A percentile compares a stretch with the other conserved stretches of the same genome.
phyloP scores from a whole-genome alignment of 805 yeast species.

The Myxozyma vanderwaltii region DNA sequence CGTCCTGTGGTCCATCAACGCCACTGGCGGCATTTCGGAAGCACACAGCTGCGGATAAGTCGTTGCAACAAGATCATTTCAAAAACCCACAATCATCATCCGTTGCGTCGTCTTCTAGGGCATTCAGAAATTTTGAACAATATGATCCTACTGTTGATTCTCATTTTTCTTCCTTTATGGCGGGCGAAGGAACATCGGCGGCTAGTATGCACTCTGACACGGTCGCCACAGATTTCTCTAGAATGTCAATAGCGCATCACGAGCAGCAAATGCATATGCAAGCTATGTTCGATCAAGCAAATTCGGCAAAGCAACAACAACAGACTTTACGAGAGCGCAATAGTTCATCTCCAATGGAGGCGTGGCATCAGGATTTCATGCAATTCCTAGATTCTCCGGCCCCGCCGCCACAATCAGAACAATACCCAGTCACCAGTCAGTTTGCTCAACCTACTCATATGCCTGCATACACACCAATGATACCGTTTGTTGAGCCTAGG shows the following conservation, averaged over 20 bases:
- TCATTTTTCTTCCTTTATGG: slow-evolving; percentile 17
- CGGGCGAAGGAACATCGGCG: background rate
- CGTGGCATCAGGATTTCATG: slow-evolving; percentile 30
- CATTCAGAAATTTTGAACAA: slow-evolving; percentile 1
- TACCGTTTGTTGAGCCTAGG: background rate
- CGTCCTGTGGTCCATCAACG: slow-evolving; percentile 33
- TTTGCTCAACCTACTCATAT: background rate
- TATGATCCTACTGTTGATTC: slow-evolving; percentile 9
- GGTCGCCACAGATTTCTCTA: slow-evolving; percentile 11
- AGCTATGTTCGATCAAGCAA: background rate
- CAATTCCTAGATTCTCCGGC: slow-evolving; percentile 15
- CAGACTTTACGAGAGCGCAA: background rate
- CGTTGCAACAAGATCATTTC: slow-evolving; percentile 27
- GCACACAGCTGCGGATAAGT: slow-evolving; percentile 26
- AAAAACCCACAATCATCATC: slow-evolving; percentile 1
- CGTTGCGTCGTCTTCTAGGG: background rate
- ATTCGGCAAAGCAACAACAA: background rate
- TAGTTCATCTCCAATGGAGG: background rate
- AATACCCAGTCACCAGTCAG: background rate
- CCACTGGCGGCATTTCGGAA: slow-evolving; percentile 21
- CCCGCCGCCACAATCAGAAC: background rate
- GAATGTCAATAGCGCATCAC: slow-evolving; percentile 8
- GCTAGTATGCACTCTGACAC: background rate
- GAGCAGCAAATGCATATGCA: slow-evolving; percentile 10
- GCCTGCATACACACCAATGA: background rate